A percentile compares a stretch with the other conserved stretches of the same genome.
phyloP scores from a whole-genome alignment of 192 early-diverging fungal genomes.

The Coemansia sp. region DNA sequence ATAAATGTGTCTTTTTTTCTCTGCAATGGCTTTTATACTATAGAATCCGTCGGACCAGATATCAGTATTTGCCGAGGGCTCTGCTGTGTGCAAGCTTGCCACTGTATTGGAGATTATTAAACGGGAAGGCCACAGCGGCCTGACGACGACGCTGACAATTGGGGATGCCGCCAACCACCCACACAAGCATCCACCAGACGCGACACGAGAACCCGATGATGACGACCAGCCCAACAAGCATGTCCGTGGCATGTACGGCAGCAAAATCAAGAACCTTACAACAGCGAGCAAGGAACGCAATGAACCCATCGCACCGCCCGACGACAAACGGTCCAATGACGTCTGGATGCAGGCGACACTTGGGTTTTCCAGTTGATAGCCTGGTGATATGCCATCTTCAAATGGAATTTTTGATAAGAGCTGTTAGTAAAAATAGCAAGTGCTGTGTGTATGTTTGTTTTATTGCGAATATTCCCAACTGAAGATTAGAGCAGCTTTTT shows the following conservation, averaged over 20 bases:
- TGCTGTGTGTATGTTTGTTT: not conserved
- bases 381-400: not conserved
- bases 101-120: constrained; percentile 46
- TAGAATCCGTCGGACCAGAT: constrained; percentile 7
- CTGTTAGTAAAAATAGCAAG: not conserved
- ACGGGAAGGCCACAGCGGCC: constrained; percentile 8
- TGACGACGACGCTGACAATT: constrained; percentile 8
- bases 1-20: not conserved
- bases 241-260: constrained; percentile 15
- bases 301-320: not conserved
- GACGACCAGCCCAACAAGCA: not conserved
- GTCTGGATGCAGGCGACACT: constrained; percentile 34
- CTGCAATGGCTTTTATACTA: not conserved
- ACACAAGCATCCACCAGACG: not conserved
- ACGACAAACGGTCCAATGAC: not conserved
- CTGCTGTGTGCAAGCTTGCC: constrained; percentile 39
- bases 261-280: not conserved
- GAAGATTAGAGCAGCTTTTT: constrained; percentile 67
- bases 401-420: not conserved
- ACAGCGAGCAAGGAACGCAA: not conserved
- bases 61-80: constrained; percentile 34
- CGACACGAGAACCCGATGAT: not conserved
- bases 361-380: not conserved
- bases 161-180: constrained; percentile 13
- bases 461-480: not conserved